Conservation (phyloP, 306 rosid species). For the Prunus mume region DNA sequence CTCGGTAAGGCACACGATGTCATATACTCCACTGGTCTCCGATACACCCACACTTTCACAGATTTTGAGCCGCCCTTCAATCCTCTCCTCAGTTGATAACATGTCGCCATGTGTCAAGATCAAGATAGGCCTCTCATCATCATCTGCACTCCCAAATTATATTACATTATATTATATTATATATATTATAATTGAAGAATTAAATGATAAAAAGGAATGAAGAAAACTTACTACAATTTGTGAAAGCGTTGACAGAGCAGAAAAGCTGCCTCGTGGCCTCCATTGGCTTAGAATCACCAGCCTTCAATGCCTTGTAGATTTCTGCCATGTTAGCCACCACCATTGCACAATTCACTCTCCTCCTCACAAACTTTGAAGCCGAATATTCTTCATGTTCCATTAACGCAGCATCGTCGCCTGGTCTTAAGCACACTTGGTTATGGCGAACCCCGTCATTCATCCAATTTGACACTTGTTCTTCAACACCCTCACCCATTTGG, state of each 20-base stretch:
- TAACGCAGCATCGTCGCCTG: constrained; percentile 22
- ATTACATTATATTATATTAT: background rate
- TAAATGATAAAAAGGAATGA: too few species aligned
- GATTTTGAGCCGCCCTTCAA: constrained; percentile 36
- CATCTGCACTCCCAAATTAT: background rate
- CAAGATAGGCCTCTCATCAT: constrained; percentile 40
- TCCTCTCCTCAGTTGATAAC: constrained; percentile 46
- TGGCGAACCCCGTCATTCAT: constrained; percentile 40
- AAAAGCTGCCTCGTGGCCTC: constrained; percentile 36
- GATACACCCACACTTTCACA: constrained; percentile 34
- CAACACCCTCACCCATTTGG: background rate
- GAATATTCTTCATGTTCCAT: constrained; percentile 12
- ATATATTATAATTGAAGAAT: too few species aligned
- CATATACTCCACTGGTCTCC: constrained; percentile 43
- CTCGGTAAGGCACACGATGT: constrained; percentile 40
- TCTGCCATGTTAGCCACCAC: constrained; percentile 41
- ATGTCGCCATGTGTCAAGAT: constrained; percentile 48
- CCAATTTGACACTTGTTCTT: constrained; percentile 36
- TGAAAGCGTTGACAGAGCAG: constrained; percentile 21
- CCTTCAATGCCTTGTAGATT: constrained; percentile 32
- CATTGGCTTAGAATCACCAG: constrained; percentile 31
- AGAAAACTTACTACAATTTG: constrained; percentile 25
- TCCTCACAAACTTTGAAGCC: constrained; percentile 30
- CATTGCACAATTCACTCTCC: constrained; percentile 40
- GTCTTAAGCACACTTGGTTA: constrained; percentile 35